These are phyloP conservation scores for Musa acuminata DNA, from an alignment of 176 grass and related monocot species.

Conservation along the genomic window DNA sequence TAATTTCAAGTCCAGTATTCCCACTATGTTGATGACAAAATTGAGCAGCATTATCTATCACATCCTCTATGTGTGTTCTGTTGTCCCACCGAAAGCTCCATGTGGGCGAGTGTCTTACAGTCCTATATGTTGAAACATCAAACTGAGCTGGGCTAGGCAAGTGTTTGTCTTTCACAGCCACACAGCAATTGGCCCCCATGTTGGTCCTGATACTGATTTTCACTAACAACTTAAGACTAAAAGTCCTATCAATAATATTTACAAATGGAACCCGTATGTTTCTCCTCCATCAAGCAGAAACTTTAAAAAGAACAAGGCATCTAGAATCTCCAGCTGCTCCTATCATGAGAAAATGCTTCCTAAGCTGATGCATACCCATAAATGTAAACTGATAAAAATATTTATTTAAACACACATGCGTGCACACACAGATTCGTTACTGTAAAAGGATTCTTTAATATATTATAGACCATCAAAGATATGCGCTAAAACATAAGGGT, in stretches of 20 bases:
- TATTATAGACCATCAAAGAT: too few relatives aligned
- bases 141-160: constrained; percentile 20
- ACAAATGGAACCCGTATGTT: background rate
- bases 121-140: constrained; percentile 36
- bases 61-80: constrained; percentile 57
- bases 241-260: background rate
- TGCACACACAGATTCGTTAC: too few relatives aligned
- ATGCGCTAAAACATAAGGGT: too few relatives aligned
- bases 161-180: constrained; percentile 46
- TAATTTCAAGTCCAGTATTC: constrained; percentile 29
- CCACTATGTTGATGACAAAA: constrained; percentile 26
- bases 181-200: constrained; percentile 60
- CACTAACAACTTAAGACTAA: background rate
- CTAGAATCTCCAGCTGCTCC: background rate
- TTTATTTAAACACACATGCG: too few relatives aligned
- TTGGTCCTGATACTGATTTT: background rate
- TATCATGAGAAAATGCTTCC: background rate
- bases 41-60: constrained; percentile 15
- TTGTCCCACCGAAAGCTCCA: constrained; percentile 71
- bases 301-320: background rate
- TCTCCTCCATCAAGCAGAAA: background rate
- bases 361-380: too few relatives aligned
- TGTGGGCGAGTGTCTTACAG: constrained; percentile 45
- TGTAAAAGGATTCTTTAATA: too few relatives aligned
- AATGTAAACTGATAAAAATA: too few relatives aligned